Evolutionary conservation across 805 yeast genomes (phyloP).

Genomic region (Ogataea haglerorum): DNA sequence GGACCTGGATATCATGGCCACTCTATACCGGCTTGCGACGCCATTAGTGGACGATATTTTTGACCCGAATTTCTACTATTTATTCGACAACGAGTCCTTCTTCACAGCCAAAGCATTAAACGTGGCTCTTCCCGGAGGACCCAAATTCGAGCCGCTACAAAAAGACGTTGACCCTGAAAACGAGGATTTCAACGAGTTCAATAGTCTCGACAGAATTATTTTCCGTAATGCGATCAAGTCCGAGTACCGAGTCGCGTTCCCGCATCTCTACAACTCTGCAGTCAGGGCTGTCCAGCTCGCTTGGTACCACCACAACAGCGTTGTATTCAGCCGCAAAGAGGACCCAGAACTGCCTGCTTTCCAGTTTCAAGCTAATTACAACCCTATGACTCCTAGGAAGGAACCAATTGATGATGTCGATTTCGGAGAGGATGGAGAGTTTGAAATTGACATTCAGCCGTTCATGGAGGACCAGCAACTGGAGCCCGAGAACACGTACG

Average conservation of each 20-base stretch:
- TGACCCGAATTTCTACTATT: conserved; percentile 60
- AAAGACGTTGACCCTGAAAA: conserved; percentile 58
- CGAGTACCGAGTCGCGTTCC: conserved; percentile 84
- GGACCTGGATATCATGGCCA: conserved; percentile 57
- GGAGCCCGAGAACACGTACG: conserved; percentile 44
- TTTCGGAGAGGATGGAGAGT: conserved; percentile 35
- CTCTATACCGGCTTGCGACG: conserved; percentile 61
- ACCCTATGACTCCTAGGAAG: conserved; percentile 47
- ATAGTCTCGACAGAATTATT: conserved; percentile 81
- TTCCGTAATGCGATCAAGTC: conserved; percentile 73
- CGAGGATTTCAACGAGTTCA: conserved; percentile 87
- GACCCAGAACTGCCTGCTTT: conserved; percentile 56
- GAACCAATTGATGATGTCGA: conserved; percentile 26
- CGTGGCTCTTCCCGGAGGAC: conserved; percentile 90
- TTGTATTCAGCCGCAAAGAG: conserved; percentile 45
- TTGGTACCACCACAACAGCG: conserved; percentile 62
- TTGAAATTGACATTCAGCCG: conserved; percentile 44
- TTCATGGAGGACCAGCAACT: conserved; percentile 45
- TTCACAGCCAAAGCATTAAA: conserved; percentile 90
- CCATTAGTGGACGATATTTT: conserved; percentile 61
- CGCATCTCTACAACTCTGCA: conserved; percentile 75
- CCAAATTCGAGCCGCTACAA: conserved; percentile 85
- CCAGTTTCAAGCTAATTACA: conserved; percentile 47
- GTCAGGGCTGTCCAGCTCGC: conserved; percentile 62
- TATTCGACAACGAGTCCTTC: conserved; percentile 77